phyloP scores from a whole-genome alignment of 2,329 filamentous ascomycete genomes.

The Cladosporium sp. region DNA sequence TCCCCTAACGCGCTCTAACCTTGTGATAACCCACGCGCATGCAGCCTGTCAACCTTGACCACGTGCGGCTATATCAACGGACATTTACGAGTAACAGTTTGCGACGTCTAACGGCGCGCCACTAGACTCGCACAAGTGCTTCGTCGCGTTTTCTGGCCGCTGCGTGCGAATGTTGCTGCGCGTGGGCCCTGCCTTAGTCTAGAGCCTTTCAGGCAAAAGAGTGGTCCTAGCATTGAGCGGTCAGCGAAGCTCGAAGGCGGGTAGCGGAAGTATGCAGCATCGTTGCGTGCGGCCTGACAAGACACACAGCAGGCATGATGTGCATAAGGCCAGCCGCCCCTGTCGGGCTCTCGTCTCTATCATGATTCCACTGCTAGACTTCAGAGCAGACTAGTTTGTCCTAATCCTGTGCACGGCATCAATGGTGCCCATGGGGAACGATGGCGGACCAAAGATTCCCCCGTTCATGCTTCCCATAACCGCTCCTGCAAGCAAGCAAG shows the following conservation, averaged over 20 bases:
- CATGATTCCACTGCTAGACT: not conserved
- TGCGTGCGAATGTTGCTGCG: not conserved
- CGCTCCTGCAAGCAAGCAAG: not conserved
- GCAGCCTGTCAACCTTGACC: not conserved
- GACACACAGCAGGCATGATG: too few species aligned
- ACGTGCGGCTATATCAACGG: not conserved
- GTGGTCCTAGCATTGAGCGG: slow-evolving; percentile 6
- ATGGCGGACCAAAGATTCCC: not conserved
- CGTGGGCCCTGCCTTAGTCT: slow-evolving; percentile 3
- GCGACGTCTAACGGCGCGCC: not conserved
- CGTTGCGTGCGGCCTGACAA: not conserved
- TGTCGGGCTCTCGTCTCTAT: not conserved
- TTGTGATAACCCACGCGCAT: not conserved
- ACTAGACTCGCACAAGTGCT: not conserved
- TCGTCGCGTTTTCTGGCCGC: not conserved
- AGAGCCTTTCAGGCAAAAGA: not conserved
- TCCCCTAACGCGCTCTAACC: not conserved
- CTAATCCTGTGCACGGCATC: not conserved
- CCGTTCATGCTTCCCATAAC: not conserved
- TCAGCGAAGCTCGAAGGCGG: not conserved
- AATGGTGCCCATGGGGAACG: not conserved
- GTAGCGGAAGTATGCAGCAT: too few species aligned
- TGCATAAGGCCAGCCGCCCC: not conserved
- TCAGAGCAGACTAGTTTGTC: not conserved
- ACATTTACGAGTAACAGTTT: not conserved